Evolutionary conservation across 371 early-diverging fungal genomes (phyloP), one percentile per base, ranked within the genome.

Genomic region (Polyrhizophydium stewartii): DNA sequence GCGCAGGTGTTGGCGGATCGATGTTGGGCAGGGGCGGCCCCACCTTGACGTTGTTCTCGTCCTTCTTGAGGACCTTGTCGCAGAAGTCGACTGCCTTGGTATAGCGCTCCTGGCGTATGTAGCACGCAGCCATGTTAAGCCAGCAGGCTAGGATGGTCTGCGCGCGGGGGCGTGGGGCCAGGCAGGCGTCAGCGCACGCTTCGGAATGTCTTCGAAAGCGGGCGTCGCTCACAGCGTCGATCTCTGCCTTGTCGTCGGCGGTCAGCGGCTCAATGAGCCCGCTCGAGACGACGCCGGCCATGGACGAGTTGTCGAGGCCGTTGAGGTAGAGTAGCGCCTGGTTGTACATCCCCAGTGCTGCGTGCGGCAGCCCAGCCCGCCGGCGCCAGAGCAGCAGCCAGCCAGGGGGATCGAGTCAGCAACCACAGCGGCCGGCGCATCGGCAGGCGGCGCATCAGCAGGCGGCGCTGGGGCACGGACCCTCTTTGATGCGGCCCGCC

Each of bases 61-160:
- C 61, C 5, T 25, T 31, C 19, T 25, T 59, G 60, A 71, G 59
- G 43, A 71, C 70, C 51, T 70, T 69, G 41, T 70, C 60, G 45
- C 69, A 60, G 37, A 25, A 30, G 7, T 22, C 58, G 51, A 75
- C 56, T 24, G 67, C 67, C 27, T 69, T 70, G 1, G 60, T 56
- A 47, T 56, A 71, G 52, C 65, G 64, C 24, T 28, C 49, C 38
- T 61, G 52, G 32, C 62, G 63, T 13, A 71, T 21, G 53, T 69
- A 68, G 60, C 71, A 71, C 21, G 75, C 75, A 61, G 74, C 69
- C 67, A 74, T 68, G 62, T 74, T 74, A 53, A 53, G 62, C 59
- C 69, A 58, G 61, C 74, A 74, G 13, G 71, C 61, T 12, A 60
- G 58, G 28, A 74, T 25, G 21, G 61, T 71, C 74, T 74, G 50